A percentile compares a stretch with the other conserved stretches of the same genome.
Evolutionary conservation across 2,329 filamentous ascomycete species (phyloP).

Genomic region (Diaporthe ampelina): DNA sequence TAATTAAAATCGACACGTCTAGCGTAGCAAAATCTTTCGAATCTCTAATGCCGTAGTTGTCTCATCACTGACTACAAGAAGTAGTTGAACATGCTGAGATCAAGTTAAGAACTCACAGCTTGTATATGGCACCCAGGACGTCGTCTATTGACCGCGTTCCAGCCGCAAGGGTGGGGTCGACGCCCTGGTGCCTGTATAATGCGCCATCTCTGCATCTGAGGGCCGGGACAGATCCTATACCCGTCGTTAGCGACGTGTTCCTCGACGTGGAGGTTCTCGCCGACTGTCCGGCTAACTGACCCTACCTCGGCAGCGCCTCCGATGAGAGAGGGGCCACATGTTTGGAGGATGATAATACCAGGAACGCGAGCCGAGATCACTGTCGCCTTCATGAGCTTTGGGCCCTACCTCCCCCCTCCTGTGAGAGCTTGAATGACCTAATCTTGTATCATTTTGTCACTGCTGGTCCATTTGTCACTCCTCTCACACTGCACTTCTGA

Average conservation of each 20-base stretch:
- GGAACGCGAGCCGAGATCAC: not conserved
- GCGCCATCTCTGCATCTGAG: not conserved
- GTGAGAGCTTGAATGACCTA: not conserved
- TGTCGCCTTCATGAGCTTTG: not conserved
- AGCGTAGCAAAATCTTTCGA: too few species aligned
- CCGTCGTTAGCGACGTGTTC: not conserved
- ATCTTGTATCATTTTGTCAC: not conserved
- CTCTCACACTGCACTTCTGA: not conserved
- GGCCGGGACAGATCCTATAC: not conserved
- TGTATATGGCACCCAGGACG: not conserved
- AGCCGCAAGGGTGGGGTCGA: not conserved
- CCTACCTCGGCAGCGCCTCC: not conserved
- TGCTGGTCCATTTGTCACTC: not conserved
- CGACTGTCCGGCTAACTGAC: not conserved
- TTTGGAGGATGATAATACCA: not conserved
- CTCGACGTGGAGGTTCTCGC: not conserved
- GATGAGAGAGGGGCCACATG: not conserved
- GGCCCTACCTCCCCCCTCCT: not conserved
- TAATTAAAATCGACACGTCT: too few species aligned
- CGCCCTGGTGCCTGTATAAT: not conserved
- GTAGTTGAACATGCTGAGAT: too few species aligned
- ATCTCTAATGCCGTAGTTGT: too few species aligned
- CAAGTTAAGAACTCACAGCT: too few species aligned
- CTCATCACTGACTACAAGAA: too few species aligned
- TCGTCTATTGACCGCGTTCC: not conserved